Conservation (phyloP, 176 grass and related monocot species). For the Juncus effusus region DNA sequence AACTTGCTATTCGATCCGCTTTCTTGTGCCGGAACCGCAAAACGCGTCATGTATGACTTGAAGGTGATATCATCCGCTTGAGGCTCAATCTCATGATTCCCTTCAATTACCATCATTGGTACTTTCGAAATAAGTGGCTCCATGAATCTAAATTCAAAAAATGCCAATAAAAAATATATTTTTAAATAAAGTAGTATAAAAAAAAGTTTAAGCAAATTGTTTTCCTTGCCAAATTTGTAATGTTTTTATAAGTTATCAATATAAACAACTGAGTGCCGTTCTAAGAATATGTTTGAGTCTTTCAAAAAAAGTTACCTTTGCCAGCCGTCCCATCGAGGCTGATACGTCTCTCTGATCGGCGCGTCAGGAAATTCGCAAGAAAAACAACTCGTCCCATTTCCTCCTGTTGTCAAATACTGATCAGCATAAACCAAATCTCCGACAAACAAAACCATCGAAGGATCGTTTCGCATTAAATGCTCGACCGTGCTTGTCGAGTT, state of each 20-base stretch:
- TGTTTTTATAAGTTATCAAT: background rate
- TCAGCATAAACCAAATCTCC: slow-evolving; percentile 79
- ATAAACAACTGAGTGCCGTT: background rate
- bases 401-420: slow-evolving; percentile 77
- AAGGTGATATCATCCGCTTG: slow-evolving; percentile 62
- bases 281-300: background rate
- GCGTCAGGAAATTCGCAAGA: slow-evolving; percentile 76
- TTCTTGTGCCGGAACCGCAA: slow-evolving; percentile 70
- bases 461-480: slow-evolving; percentile 62
- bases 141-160: slow-evolving; percentile 56
- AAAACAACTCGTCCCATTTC: slow-evolving; percentile 68
- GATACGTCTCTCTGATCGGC: slow-evolving; percentile 73
- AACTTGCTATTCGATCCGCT: slow-evolving; percentile 64
- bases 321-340: slow-evolving; percentile 84
- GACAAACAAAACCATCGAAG: slow-evolving; percentile 64
- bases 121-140: slow-evolving; percentile 60
- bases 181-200: slow-evolving; percentile 5
- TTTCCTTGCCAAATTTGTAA: background rate
- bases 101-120: slow-evolving; percentile 84
- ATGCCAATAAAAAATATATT: background rate
- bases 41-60: slow-evolving; percentile 68
- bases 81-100: slow-evolving; percentile 92
- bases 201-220: background rate
- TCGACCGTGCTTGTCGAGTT: slow-evolving; percentile 85
- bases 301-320: slow-evolving; percentile 46